Evolutionary conservation across 805 yeast genomes (phyloP).

Genomic region (Pichia sporocuriosa): DNA sequence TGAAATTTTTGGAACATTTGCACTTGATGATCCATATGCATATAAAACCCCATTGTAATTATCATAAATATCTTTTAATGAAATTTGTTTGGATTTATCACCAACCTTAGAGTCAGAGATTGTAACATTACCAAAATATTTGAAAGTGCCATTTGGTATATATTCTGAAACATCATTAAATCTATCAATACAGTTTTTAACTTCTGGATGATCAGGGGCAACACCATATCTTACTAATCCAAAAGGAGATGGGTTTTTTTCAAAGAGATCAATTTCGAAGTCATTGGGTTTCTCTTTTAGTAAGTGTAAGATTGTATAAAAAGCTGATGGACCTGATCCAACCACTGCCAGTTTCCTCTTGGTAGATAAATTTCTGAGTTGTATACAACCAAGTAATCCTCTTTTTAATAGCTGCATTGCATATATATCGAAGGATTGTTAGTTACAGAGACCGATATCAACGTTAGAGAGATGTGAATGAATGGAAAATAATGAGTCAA

Average conservation of each 20-base stretch:
- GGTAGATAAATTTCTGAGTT: background rate
- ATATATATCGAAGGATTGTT: no score
- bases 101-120: slow-evolving; percentile 29
- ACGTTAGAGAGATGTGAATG: no score
- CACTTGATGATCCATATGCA: slow-evolving; percentile 75
- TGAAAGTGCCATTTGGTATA: slow-evolving; percentile 26
- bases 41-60: slow-evolving; percentile 69
- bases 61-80: slow-evolving; percentile 40
- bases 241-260: slow-evolving; percentile 79
- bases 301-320: slow-evolving; percentile 76
- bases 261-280: slow-evolving; percentile 64
- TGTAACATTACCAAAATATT: slow-evolving; percentile 62
- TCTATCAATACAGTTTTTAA: slow-evolving; percentile 75
- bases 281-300: slow-evolving; percentile 32
- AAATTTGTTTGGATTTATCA: slow-evolving; percentile 22
- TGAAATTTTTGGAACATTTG: slow-evolving; percentile 30
- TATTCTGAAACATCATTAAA: slow-evolving; percentile 42
- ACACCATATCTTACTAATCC: slow-evolving; percentile 92
- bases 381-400: no score
- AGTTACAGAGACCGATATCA: no score
- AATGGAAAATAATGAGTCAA: background rate
- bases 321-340: slow-evolving; percentile 97
- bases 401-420: background rate
- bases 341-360: slow-evolving; percentile 56
- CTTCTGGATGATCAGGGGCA: slow-evolving; percentile 98